Base-by-base conservation (phyloP, 1,284 basidiomycete species). In the Heliocybe sulcata region DNA sequence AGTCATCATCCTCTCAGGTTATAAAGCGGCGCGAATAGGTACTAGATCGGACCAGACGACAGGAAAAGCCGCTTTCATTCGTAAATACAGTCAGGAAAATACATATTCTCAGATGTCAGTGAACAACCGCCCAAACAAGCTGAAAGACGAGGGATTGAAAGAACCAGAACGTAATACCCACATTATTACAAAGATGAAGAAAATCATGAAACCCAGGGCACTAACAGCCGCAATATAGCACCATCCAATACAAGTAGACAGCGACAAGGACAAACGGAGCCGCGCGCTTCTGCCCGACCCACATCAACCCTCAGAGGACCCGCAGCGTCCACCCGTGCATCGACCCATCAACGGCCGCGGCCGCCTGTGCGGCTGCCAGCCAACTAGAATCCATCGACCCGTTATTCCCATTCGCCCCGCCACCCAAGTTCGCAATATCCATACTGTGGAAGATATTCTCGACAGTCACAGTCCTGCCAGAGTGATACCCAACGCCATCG, bases 401-500 rank as follows among this genome's bases (percentile, higher is more conserved):
- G 20, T 55, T 31, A 16, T 20, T 42, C 22, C 56, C 53, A 16
- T 54, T 45, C 25, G 70, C 53, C 68, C 65, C n/a, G 58, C 61
- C 71, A 16, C 68, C 66, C 61, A 73, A 72, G 61, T 73, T 61
- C 49, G 67, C 63, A 54, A 87, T 68, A 64, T 83, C 83, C 69
- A 88, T 77, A 16, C 73, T 69, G 60, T 84, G 81, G 68, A 87
- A 88, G 31, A 90, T 81, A 61, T 91, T 92, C 65, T 90, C 90
- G 64, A 86, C 90, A 33, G 90, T 80, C 55, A 94, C 85, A 59
- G 89, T 89, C 56, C 89, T 80, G 42, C 90, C 90, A 27, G 89
- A 90, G 65, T 92, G 89, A 65, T 91, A 92, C 2, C 89, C 89
- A 25, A 91, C 81, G 22, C 90, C 90, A 67, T 92, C 82, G 58